These are phyloP conservation scores for Suhomyces bribrorum DNA, from an alignment of 1,139 yeast species.

Conservation along the genomic window DNA sequence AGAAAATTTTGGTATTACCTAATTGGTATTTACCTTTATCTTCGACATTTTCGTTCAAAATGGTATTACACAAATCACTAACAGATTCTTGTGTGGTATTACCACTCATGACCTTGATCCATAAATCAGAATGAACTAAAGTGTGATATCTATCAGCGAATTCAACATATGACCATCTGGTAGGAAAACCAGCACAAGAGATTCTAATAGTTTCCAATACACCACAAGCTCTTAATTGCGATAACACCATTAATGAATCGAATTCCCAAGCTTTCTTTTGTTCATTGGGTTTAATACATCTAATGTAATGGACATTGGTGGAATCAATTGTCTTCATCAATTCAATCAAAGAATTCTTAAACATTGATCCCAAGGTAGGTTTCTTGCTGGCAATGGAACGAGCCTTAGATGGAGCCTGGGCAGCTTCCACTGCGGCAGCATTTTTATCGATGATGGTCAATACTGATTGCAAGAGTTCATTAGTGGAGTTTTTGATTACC, in stretches of 20 bases:
- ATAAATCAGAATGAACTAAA: conserved; percentile 67
- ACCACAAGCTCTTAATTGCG: conserved; percentile 98
- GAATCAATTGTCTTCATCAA: conserved; percentile 91
- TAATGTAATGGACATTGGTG: conserved; percentile 93
- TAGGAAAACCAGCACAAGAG: conserved; percentile 97
- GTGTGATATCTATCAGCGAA: conserved; percentile 89
- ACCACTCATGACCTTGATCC: conserved; percentile 64
- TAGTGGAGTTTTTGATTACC: conserved; percentile 69
- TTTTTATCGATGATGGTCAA: conserved; percentile 65
- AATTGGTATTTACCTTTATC: conserved; percentile 75
- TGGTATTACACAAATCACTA: conserved; percentile 63
- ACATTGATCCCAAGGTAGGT: conserved; percentile 93
- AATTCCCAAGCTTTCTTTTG: conserved; percentile 94
- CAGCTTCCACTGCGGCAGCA: conserved; percentile 55
- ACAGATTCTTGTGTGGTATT: conserved; percentile 59
- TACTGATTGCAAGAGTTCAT: conserved; percentile 62
- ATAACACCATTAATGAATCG: conserved; percentile 91
- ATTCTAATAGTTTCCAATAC: conserved; percentile 94
- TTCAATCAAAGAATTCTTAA: conserved; percentile 88
- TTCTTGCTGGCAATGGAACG: conserved; percentile 60
- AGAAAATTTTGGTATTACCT: conserved; percentile 88
- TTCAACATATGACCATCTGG: conserved; percentile 93
- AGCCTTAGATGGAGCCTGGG: conserved; percentile 32
- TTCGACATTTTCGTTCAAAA: conserved; percentile 63
- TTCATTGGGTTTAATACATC: conserved; percentile 97